A percentile compares a stretch with the other conserved stretches of the same genome.
Evolutionary conservation across 1,284 basidiomycete genomes (phyloP).

Genomic region (Ceratobasidium theobromae): DNA sequence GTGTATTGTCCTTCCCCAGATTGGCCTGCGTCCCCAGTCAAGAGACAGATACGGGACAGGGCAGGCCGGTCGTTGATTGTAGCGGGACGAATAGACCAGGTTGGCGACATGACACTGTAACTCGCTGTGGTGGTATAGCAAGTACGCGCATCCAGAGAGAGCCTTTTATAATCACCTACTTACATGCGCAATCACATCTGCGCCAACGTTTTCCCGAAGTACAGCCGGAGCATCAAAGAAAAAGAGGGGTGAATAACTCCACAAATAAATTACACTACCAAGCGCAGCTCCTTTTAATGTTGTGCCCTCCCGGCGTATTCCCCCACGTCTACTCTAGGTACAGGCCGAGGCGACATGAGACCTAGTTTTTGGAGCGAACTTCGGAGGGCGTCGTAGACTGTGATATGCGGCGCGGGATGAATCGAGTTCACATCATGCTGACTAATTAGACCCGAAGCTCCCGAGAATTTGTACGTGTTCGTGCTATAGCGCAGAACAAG

Average conservation of each 20-base stretch:
- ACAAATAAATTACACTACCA: slow-evolving; percentile 22
- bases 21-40: slow-evolving; percentile 68
- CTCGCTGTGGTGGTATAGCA: background rate
- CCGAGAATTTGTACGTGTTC: slow-evolving; percentile 74
- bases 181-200: background rate
- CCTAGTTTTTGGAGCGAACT: slow-evolving; percentile 31
- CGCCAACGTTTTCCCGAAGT: slow-evolving; percentile 14
- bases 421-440: slow-evolving; percentile 68
- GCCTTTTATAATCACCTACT: background rate
- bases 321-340: slow-evolving; percentile 6
- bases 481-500: slow-evolving; percentile 48
- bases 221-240: background rate
- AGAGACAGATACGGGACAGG: slow-evolving; percentile 68
- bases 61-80: slow-evolving; percentile 56
- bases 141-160: background rate
- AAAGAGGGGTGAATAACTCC: slow-evolving; percentile 29
- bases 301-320: background rate
- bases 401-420: slow-evolving; percentile 67
- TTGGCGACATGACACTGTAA: background rate
- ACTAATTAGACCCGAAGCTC: slow-evolving; percentile 60
- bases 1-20: slow-evolving; percentile 64
- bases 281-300: background rate
- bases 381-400: slow-evolving; percentile 62
- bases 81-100: slow-evolving; percentile 53
- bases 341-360: background rate